A percentile compares a stretch with the other conserved stretches of the same genome.
Evolutionary conservation across 257 asterid species (phyloP).

Genomic region (Perilla frutescens): DNA sequence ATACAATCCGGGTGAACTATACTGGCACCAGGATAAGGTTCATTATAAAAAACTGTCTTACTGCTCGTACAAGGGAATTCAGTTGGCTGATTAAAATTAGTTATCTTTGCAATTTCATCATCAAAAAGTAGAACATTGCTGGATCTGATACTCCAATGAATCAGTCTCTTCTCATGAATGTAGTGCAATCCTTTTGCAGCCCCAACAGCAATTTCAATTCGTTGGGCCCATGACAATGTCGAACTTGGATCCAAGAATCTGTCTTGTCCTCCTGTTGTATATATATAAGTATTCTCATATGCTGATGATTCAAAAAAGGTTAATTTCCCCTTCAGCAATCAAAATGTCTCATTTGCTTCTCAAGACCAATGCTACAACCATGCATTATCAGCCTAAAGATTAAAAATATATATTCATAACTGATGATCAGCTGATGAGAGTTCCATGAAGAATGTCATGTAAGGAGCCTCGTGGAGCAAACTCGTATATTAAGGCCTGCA

Average conservation of each 20-base stretch:
- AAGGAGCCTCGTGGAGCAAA: constrained; percentile 61
- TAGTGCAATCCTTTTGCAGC: constrained; percentile 17
- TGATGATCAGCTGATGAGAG: too few species aligned
- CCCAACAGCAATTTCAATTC: constrained; percentile 1
- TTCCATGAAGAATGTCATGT: constrained; percentile 68
- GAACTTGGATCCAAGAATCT: constrained; percentile 50
- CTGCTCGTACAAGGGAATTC: too few species aligned
- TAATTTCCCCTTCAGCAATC: too few species aligned
- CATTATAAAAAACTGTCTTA: too few species aligned
- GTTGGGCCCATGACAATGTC: constrained; percentile 9
- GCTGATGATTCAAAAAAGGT: too few species aligned
- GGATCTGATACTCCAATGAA: not conserved
- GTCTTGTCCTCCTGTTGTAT: constrained; percentile 47
- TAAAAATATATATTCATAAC: too few species aligned
- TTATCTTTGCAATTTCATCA: constrained; percentile 4
- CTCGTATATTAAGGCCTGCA: constrained; percentile 57
- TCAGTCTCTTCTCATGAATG: not conserved
- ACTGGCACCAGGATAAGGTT: too few species aligned
- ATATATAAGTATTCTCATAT: too few species aligned
- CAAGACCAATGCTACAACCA: too few species aligned
- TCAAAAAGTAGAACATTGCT: constrained; percentile 3
- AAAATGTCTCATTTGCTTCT: too few species aligned
- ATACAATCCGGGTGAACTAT: too few species aligned
- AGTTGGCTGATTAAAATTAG: not conserved
- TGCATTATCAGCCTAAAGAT: too few species aligned